Percentiles rank a stretch among this genome's conserved stretches.
These are phyloP conservation scores for Rhodotorula taiwanensis DNA, from an alignment of 768 basidiomycete genomes.

Conservation along the genomic window DNA sequence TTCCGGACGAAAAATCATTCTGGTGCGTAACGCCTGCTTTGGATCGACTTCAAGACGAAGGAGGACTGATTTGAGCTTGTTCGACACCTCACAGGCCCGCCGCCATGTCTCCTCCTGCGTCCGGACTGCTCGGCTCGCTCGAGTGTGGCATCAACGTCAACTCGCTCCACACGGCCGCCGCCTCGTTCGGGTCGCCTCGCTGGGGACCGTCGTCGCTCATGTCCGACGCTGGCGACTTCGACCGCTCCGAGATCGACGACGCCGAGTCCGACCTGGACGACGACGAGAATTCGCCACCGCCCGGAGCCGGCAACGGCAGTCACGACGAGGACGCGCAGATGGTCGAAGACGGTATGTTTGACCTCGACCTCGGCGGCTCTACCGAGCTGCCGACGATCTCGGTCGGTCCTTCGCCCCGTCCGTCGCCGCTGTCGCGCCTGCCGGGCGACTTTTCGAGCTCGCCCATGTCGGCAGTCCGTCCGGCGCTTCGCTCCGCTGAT, in stretches of 20 bases:
- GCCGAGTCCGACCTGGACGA: constrained; percentile 26
- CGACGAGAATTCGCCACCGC: constrained; percentile 18
- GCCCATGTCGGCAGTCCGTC: constrained; percentile 3
- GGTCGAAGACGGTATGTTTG: constrained; percentile 37
- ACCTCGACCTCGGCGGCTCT: constrained; percentile 33
- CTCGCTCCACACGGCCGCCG: constrained; percentile 26
- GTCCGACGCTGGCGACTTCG: constrained; percentile 26
- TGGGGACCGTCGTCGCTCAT: constrained; percentile 29
- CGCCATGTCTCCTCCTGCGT: constrained; percentile 41
- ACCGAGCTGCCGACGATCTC: constrained; percentile 8
- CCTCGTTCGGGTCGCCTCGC: constrained; percentile 28
- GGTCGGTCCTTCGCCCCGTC: constrained; percentile 13
- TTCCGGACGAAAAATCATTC: constrained; percentile 87
- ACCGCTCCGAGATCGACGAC: constrained; percentile 19
- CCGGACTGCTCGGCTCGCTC: constrained; percentile 40
- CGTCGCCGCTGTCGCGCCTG: constrained; percentile 7
- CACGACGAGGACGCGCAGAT: constrained; percentile 30
- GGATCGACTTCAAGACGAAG: too few relatives aligned
- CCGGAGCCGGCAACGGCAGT: constrained; percentile 2
- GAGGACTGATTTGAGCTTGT: too few relatives aligned
- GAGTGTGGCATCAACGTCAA: constrained; percentile 38
- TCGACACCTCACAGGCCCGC: constrained; percentile 32
- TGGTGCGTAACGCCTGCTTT: too few relatives aligned
- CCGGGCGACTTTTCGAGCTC: background rate
- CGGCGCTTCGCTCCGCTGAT: constrained; percentile 15